Evolutionary conservation across 2,329 filamentous ascomycete genomes (phyloP), one percentile per base, ranked within the genome.

Genomic region (Aspergillus sergii): DNA sequence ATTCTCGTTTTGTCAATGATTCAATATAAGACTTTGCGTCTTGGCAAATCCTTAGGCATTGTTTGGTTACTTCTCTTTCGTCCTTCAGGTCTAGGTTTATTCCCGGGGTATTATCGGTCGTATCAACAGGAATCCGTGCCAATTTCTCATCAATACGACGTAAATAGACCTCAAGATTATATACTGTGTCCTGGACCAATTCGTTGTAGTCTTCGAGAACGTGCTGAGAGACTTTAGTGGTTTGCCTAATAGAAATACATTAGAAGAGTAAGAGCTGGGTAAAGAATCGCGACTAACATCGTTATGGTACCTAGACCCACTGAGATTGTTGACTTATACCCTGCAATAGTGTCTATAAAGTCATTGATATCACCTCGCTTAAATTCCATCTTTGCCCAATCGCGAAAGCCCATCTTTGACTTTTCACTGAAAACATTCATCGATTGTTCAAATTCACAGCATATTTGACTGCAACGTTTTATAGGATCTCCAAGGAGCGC

Each of bases 301-400:
- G 69, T 79, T 58, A 80, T 74, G 55, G 68, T 75, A 51, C 76
- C 77, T 50, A 80, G 56, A 41, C 73, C 73, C 26, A 80, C 71
- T 9, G 73, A 71, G 48, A 80, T 80, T 2, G 78, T 81, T 58
- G 74, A 72, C 65, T 80, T 80, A 59, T 80, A 81, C 21, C 72
- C 72, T 46, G 69, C 71, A 32, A 81, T 64, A 48, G 71, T 74
- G 43, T 80, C 76, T 57, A 79, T 79, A 64, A 80, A 80, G 54
- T 76, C 73, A 59, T 76, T 78, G 62, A 80, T 79, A 60, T 78
- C 68, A 28, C 76, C 76, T 71, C 68, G 73, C 75, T 73, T 80
- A 43, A 80, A 80, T 65, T 80, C 77, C 75, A 81, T 73, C 69
- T 73, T 79, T 63, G 73, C 64, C 78, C 77, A 81, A 68, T 80